phyloP scores from a whole-genome alignment of 2,329 filamentous ascomycete species.

The Fusarium torreyae region DNA sequence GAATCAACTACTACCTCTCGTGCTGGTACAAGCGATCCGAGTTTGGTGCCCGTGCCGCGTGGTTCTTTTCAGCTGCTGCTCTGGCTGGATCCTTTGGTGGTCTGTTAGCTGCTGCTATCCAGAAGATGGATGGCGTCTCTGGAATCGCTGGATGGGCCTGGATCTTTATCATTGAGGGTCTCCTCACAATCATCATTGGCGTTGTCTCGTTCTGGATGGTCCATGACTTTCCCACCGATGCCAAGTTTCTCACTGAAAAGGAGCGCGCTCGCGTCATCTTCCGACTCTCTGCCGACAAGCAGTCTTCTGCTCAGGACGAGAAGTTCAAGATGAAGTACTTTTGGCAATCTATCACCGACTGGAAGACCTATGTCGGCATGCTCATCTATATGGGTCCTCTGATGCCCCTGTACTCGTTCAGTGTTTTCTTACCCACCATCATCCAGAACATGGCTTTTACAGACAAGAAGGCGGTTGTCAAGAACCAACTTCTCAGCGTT shows the following conservation, averaged over 20 bases:
- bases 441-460: slow-evolving; percentile 69
- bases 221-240: slow-evolving; percentile 85
- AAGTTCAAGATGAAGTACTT: slow-evolving; percentile 81
- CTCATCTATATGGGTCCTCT: slow-evolving; percentile 84
- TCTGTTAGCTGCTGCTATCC: slow-evolving; percentile 79
- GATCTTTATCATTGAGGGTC: slow-evolving; percentile 80
- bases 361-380: slow-evolving; percentile 85
- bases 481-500: slow-evolving; percentile 64
- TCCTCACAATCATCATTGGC: slow-evolving; percentile 78
- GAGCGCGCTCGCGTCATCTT: slow-evolving; percentile 82
- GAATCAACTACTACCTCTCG: slow-evolving; percentile 84
- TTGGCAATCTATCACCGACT: slow-evolving; percentile 81
- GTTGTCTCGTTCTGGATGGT: slow-evolving; percentile 82
- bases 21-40: slow-evolving; percentile 89
- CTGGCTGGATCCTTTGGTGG: slow-evolving; percentile 85
- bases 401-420: slow-evolving; percentile 82
- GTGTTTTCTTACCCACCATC: slow-evolving; percentile 85
- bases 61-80: slow-evolving; percentile 88
- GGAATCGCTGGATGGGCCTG: slow-evolving; percentile 72
- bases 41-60: slow-evolving; percentile 83
- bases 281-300: slow-evolving; percentile 79
- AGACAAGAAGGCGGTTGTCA: slow-evolving; percentile 52
- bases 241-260: slow-evolving; percentile 77
- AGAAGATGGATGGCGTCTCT: slow-evolving; percentile 76
- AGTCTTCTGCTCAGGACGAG: slow-evolving; percentile 82